Conservation (phyloP, 106 monocot genomes). For the Platanthera zijinensis region DNA sequence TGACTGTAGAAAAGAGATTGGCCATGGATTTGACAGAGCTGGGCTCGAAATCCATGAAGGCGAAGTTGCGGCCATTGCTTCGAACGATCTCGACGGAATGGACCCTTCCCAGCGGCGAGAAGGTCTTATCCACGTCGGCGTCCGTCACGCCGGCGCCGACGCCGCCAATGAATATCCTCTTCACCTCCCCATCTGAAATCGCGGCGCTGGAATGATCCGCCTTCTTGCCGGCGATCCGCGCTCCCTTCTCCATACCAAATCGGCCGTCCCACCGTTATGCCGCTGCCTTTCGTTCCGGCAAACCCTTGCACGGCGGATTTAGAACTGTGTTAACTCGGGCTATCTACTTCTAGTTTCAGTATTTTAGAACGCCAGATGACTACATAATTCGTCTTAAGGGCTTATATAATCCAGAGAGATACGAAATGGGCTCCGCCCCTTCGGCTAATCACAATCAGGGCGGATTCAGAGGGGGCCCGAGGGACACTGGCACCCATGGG, state of each 20-base stretch:
- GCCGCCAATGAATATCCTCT: slow-evolving; percentile 66
- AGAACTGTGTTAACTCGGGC: too few relatives aligned
- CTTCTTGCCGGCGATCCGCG: background rate
- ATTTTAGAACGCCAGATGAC: too few relatives aligned
- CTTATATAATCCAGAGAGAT: too few relatives aligned
- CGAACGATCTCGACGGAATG: slow-evolving; percentile 57
- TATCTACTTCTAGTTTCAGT: too few relatives aligned
- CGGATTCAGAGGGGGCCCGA: too few relatives aligned
- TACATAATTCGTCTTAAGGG: too few relatives aligned
- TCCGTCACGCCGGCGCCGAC: slow-evolving; percentile 41
- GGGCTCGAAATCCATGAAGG: slow-evolving; percentile 82
- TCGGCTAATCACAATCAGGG: too few relatives aligned
- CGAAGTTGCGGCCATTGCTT: slow-evolving; percentile 56
- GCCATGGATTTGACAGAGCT: slow-evolving; percentile 57
- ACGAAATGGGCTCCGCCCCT: too few relatives aligned
- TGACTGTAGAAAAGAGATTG: slow-evolving; percentile 79
- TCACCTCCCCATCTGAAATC: background rate
- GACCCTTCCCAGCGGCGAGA: slow-evolving; percentile 54
- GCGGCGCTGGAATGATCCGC: background rate
- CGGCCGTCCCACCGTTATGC: background rate
- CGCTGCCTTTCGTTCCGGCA: background rate
- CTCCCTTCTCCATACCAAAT: background rate
- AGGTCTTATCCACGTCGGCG: slow-evolving; percentile 57
- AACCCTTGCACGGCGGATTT: too few relatives aligned
- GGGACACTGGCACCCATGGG: too few relatives aligned